phyloP scores from a whole-genome alignment of 2,329 filamentous ascomycete genomes.

The Chrysosporium queenslandicum region DNA sequence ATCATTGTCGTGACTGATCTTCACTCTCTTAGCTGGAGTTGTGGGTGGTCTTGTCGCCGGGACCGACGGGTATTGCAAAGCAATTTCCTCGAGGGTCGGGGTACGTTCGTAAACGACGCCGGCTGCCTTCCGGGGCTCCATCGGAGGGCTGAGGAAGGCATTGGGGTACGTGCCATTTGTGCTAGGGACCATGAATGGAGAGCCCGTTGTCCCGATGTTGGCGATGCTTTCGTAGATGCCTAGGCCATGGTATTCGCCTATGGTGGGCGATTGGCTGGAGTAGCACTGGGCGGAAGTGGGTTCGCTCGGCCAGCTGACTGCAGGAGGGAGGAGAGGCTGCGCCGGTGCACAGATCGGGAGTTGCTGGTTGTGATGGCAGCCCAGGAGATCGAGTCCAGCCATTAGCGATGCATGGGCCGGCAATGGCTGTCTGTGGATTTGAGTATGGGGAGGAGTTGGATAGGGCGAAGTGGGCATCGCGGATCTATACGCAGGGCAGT shows the following conservation, averaged over 20 bases:
- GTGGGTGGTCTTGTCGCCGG: conserved; percentile 1
- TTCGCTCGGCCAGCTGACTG: conserved; percentile 22
- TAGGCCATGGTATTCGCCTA: conserved; percentile 18
- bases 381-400: background rate
- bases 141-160: conserved; percentile 10
- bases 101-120: conserved; percentile 3
- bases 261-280: conserved; percentile 20
- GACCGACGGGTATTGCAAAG: conserved; percentile 3
- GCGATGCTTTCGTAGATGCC: conserved; percentile 23
- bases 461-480: conserved; percentile 19
- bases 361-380: background rate
- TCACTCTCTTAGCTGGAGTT: background rate
- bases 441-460: conserved; percentile 19
- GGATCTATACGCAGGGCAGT: conserved; percentile 13
- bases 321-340: conserved; percentile 19
- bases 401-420: conserved; percentile 16
- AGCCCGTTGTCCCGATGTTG: conserved; percentile 19
- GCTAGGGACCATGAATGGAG: conserved; percentile 17
- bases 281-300: conserved; percentile 18
- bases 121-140: background rate
- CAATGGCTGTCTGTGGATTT: conserved; percentile 13
- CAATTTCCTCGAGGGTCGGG: background rate
- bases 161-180: conserved; percentile 1
- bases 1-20: background rate
- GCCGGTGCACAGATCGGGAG: conserved; percentile 18